Conservation (phyloP, 345 rosid genomes). For the Populus pruinosa region DNA sequence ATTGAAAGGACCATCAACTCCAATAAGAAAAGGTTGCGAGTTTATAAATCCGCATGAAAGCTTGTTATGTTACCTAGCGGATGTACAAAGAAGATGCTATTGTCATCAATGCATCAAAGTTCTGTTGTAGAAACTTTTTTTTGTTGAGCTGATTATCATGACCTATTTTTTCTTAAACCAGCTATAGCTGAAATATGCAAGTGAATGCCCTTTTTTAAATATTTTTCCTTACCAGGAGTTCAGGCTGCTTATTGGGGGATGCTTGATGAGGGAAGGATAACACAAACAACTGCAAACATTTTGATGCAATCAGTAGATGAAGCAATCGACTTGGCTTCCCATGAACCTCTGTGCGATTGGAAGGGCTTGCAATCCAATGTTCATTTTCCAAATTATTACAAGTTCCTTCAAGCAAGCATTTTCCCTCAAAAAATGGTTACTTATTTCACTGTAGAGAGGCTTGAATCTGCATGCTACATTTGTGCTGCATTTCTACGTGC, state of each 20-base stretch:
- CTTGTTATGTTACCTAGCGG: neutral
- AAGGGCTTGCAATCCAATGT: conserved; percentile 67
- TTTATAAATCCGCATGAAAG: neutral
- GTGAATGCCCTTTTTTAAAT: neutral
- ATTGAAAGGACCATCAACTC: neutral
- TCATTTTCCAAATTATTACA: conserved; percentile 69
- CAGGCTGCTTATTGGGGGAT: conserved; percentile 96
- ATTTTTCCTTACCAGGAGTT: conserved; percentile 54
- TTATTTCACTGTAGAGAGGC: conserved; percentile 80
- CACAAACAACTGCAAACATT: conserved; percentile 60
- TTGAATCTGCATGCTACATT: conserved; percentile 80
- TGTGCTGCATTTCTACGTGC: conserved; percentile 99
- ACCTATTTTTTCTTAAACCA: neutral
- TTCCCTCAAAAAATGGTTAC: conserved; percentile 65
- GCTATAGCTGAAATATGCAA: neutral
- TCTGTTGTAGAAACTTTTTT: neutral
- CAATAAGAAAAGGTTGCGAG: neutral
- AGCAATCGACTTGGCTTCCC: conserved; percentile 65
- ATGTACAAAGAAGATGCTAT: neutral
- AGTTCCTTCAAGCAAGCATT: conserved; percentile 56
- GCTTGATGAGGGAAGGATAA: conserved; percentile 95
- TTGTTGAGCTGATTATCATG: neutral
- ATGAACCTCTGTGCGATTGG: conserved; percentile 79
- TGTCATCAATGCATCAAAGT: neutral
- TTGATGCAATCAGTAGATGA: conserved; percentile 96